A percentile compares a stretch with the other conserved stretches of the same genome.
phyloP scores from a whole-genome alignment of 2,329 filamentous ascomycete genomes.

The Apiospora phragmitis region DNA sequence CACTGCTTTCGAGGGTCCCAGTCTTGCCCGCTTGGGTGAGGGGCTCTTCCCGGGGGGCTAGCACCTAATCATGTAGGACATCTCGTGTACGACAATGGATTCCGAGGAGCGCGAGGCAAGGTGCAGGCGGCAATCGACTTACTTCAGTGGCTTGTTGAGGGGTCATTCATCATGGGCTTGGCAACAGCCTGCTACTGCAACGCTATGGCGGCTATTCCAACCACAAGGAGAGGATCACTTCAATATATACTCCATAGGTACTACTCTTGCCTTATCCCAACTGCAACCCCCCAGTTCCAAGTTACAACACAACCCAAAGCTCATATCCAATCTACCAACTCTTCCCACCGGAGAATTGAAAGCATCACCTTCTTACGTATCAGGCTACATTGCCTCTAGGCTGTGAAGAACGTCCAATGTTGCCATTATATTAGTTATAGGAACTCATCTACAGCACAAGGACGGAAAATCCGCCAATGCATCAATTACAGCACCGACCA shows the following conservation, averaged over 20 bases:
- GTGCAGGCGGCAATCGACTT: too few relatives aligned
- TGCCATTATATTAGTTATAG: not conserved
- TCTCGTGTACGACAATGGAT: too few relatives aligned
- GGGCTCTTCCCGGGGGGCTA: not conserved
- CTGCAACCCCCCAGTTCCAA: not conserved
- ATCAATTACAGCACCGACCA: not conserved
- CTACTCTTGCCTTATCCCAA: not conserved
- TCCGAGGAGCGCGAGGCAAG: too few relatives aligned
- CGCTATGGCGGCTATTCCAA: not conserved
- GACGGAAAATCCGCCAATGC: not conserved
- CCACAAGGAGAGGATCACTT: not conserved
- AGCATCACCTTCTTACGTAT: not conserved
- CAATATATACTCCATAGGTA: not conserved
- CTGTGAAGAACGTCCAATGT: not conserved
- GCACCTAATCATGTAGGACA: not conserved
- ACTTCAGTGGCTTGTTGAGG: too few relatives aligned
- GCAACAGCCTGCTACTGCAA: not conserved
- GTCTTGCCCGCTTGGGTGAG: not conserved
- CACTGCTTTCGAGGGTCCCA: not conserved
- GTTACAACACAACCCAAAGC: not conserved
- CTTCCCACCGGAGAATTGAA: not conserved
- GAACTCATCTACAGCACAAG: not conserved
- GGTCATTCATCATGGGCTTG: not conserved
- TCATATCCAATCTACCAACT: not conserved
- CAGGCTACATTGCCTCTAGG: not conserved